These are phyloP conservation scores for Russula earlei DNA, from an alignment of 768 basidiomycete species.

Conservation along the genomic window DNA sequence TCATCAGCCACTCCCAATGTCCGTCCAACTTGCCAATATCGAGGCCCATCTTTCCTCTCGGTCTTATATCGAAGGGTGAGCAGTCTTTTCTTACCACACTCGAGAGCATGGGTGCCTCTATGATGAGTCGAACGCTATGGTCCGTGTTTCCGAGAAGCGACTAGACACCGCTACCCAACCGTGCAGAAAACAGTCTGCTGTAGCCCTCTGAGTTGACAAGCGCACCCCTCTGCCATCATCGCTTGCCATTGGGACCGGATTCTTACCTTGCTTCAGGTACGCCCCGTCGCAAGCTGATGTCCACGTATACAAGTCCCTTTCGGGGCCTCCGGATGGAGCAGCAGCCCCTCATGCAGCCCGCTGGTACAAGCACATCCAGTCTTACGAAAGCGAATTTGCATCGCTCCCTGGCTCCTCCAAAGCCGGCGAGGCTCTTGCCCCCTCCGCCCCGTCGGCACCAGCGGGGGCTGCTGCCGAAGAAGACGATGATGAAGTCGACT, in stretches of 20 bases:
- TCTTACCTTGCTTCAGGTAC: slow-evolving; percentile 44
- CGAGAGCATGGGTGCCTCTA: slow-evolving; percentile 9
- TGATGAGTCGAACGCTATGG: slow-evolving; percentile 79
- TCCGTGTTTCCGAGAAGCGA: slow-evolving; percentile 96
- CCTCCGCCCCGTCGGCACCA: slow-evolving; percentile 32
- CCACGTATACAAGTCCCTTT: slow-evolving; percentile 75
- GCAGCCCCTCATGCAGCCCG: slow-evolving; percentile 66
- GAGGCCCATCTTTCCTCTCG: slow-evolving; percentile 80
- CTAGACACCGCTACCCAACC: slow-evolving; percentile 76
- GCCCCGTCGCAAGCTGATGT: slow-evolving; percentile 93
- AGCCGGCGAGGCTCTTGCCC: slow-evolving; percentile 64
- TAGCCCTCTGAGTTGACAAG: slow-evolving; percentile 54
- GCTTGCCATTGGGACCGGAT: not conserved
- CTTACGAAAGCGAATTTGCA: slow-evolving; percentile 69
- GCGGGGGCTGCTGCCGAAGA: slow-evolving; percentile 28
- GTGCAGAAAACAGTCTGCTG: slow-evolving; percentile 61
- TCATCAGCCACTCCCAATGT: slow-evolving; percentile 34
- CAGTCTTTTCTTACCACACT: slow-evolving; percentile 17
- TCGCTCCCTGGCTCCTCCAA: slow-evolving; percentile 79
- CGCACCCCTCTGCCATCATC: slow-evolving; percentile 9
- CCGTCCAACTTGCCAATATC: slow-evolving; percentile 59
- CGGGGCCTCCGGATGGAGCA: slow-evolving; percentile 53
- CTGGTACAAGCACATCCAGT: slow-evolving; percentile 94
- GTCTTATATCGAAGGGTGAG: slow-evolving; percentile 90
- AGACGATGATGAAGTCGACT: slow-evolving; percentile 45